Percentiles rank a stretch among this genome's conserved stretches.
Evolutionary conservation across 495 filamentous ascomycete species (phyloP).

Genomic region (Neurospora tetraspora): DNA sequence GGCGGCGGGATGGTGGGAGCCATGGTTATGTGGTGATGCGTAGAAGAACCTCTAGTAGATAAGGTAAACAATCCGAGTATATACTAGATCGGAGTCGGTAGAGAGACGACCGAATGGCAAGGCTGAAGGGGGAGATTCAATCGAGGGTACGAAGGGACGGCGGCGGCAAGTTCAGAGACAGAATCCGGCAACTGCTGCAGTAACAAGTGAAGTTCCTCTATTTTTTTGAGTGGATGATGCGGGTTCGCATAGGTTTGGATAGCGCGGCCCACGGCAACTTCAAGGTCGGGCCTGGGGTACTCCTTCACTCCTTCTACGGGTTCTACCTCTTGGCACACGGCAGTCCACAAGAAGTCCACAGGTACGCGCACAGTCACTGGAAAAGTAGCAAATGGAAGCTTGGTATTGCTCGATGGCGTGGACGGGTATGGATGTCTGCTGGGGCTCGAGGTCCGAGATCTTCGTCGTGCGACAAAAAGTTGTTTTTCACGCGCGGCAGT

Average conservation of each 20-base stretch:
- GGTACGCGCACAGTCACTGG: not conserved
- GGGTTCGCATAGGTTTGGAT: not conserved
- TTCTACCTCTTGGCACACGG: not conserved
- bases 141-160: not conserved
- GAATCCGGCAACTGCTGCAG: not conserved
- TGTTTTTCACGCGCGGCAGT: not conserved
- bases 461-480: not conserved
- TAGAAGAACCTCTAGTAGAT: not conserved
- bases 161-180: not conserved
- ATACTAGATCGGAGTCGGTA: constrained; percentile 5
- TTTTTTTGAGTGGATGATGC: not conserved
- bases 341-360: not conserved
- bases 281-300: not conserved
- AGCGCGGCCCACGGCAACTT: not conserved
- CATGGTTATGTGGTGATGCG: constrained; percentile 19
- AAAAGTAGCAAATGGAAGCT: not conserved
- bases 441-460: not conserved
- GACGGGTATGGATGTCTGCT: not conserved
- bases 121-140: not conserved
- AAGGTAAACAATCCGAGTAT: constrained; percentile 1
- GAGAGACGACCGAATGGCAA: constrained; percentile 5
- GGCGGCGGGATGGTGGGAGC: constrained; percentile 32
- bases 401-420: not conserved
- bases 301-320: not conserved
- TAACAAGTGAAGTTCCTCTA: not conserved